Evolutionary conservation across 1,284 basidiomycete species (phyloP).

Genomic region (Trichosporon asahii): DNA sequence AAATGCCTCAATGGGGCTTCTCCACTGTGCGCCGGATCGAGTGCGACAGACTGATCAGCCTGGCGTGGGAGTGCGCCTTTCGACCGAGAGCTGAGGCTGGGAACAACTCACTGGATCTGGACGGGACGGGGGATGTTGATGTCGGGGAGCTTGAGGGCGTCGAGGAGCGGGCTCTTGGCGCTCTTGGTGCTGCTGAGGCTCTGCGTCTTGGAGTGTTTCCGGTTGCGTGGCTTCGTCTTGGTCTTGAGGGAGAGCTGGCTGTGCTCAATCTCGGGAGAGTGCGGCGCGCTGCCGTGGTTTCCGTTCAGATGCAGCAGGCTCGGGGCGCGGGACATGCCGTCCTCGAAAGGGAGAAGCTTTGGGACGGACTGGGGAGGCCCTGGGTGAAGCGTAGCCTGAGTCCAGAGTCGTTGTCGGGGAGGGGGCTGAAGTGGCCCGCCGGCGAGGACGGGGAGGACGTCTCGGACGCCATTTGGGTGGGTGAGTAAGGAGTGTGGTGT

Average conservation of each 20-base stretch:
- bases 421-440: conserved; percentile 6
- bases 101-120: conserved; percentile 34
- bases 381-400: conserved; percentile 6
- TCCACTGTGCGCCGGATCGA: background rate
- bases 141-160: conserved; percentile 29
- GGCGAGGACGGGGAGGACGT: conserved; percentile 4
- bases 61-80: no score
- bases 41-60: background rate
- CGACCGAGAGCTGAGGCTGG: background rate
- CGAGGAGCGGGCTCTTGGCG: conserved; percentile 24
- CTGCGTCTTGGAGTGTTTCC: conserved; percentile 1
- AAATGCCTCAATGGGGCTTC: background rate
- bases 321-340: background rate
- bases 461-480: conserved; percentile 4
- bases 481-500: background rate
- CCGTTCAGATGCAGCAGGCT: conserved; percentile 3
- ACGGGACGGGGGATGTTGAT: conserved; percentile 28
- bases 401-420: background rate
- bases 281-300: background rate
- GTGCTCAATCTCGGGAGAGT: background rate
- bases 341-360: conserved; percentile 5
- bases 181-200: background rate
- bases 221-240: background rate
- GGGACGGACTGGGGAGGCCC: background rate
- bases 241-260: background rate